Conservation (phyloP, 768 basidiomycete species). For the Mycena venus region DNA sequence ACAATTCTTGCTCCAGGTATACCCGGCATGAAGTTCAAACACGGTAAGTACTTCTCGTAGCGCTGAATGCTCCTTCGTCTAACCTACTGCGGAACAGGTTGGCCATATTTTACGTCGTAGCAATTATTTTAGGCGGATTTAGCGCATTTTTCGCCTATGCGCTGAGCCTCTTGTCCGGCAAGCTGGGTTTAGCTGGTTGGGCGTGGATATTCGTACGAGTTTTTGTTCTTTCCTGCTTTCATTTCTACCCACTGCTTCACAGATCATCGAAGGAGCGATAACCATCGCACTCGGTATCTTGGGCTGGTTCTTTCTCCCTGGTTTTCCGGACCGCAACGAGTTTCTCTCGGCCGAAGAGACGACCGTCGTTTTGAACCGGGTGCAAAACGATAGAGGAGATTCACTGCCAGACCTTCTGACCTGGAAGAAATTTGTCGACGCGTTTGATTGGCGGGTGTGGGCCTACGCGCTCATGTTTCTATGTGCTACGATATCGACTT, state of each 20-base stretch:
- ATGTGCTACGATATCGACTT: slow-evolving; percentile 63
- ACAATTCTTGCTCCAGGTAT: slow-evolving; percentile 52
- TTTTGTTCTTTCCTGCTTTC: slow-evolving; percentile 4
- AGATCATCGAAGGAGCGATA: slow-evolving; percentile 65
- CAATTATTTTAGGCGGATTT: slow-evolving; percentile 60
- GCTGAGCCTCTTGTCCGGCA: slow-evolving; percentile 57
- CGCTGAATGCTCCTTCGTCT: not conserved
- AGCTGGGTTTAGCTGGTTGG: slow-evolving; percentile 60
- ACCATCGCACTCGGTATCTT: slow-evolving; percentile 59
- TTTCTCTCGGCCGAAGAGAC: slow-evolving; percentile 60
- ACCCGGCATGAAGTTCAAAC: slow-evolving; percentile 65
- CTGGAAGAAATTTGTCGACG: slow-evolving; percentile 46
- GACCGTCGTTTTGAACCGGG: slow-evolving; percentile 54
- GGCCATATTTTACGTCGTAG: slow-evolving; percentile 61
- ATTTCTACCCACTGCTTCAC: not conserved
- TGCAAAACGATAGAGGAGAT: slow-evolving; percentile 65
- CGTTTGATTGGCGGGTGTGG: slow-evolving; percentile 65
- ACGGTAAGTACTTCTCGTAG: slow-evolving; percentile 49
- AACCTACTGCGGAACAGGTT: slow-evolving; percentile 45
- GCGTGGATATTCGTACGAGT: slow-evolving; percentile 65
- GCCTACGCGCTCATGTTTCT: slow-evolving; percentile 63
- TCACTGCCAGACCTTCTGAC: slow-evolving; percentile 60
- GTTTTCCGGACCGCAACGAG: slow-evolving; percentile 63
- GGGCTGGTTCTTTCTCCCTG: slow-evolving; percentile 59
- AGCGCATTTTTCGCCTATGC: slow-evolving; percentile 63